phyloP scores from a whole-genome alignment of 257 asterid genomes.

The Salvia hispanica region DNA sequence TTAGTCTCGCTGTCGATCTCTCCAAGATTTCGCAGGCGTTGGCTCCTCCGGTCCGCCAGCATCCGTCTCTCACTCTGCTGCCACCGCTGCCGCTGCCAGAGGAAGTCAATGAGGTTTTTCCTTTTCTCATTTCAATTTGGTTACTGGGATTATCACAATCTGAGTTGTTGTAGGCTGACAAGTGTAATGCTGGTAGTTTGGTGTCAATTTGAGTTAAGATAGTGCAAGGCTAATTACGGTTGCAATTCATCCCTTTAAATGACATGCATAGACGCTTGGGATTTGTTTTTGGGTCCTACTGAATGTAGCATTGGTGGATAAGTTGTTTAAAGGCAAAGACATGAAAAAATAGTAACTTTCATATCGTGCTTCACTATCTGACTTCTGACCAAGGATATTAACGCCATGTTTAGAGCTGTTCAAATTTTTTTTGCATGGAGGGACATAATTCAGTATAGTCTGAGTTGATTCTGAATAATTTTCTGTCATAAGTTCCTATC shows the following conservation, averaged over 20 bases:
- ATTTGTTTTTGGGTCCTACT: slow-evolving; percentile 1
- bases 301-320: slow-evolving; percentile 14
- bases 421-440: background rate
- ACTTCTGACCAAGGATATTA: background rate
- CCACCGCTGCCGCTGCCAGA: slow-evolving; percentile 40
- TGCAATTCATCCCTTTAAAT: slow-evolving; percentile 14
- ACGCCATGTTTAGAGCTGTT: background rate
- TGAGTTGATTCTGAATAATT: slow-evolving; percentile 3
- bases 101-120: slow-evolving; percentile 90
- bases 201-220: background rate
- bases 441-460: background rate
- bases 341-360: background rate
- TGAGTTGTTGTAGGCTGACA: slow-evolving; percentile 10
- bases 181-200: slow-evolving; percentile 20
- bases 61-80: too few relatives aligned
- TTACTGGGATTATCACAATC: background rate
- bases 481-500: background rate
- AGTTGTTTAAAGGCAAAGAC: slow-evolving; percentile 5
- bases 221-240: slow-evolving; percentile 1
- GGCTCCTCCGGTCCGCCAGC: slow-evolving; percentile 32
- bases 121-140: background rate
- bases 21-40: slow-evolving; percentile 60
- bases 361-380: background rate
- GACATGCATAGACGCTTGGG: slow-evolving; percentile 22
- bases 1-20: slow-evolving; percentile 74